A percentile compares a stretch with the other conserved stretches of the same genome.
phyloP scores from a whole-genome alignment of 2,329 filamentous ascomycete genomes.

The Paraconiothyrium sp. region DNA sequence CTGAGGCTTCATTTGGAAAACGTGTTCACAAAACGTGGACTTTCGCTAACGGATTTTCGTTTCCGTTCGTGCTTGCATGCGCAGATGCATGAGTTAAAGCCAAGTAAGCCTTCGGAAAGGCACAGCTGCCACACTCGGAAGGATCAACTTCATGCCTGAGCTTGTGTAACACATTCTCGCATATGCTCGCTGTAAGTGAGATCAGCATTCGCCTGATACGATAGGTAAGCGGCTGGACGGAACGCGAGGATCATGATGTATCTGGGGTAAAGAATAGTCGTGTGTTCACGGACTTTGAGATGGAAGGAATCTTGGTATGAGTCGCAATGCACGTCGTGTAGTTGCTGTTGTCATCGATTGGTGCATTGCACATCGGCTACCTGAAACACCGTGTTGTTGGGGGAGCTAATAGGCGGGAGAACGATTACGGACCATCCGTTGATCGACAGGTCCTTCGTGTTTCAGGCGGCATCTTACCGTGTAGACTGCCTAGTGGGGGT shows the following conservation, averaged over 20 bases:
- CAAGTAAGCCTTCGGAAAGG: conserved; percentile 14
- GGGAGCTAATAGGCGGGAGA: conserved; percentile 9
- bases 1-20: conserved; percentile 1
- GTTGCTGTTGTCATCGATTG: not conserved
- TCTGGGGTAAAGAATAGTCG: not conserved
- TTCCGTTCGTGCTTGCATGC: not conserved
- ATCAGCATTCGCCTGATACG: not conserved
- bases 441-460: conserved; percentile 9
- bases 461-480: conserved; percentile 1
- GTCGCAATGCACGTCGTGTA: not conserved
- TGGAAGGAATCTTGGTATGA: not conserved
- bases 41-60: not conserved
- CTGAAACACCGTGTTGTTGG: conserved; percentile 15
- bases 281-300: conserved; percentile 6
- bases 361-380: not conserved
- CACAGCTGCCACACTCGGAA: conserved; percentile 2
- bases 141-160: not conserved
- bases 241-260: not conserved
- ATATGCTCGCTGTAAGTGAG: conserved; percentile 4
- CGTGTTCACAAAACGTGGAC: not conserved
- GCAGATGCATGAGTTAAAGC: not conserved
- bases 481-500: not conserved
- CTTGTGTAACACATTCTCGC: not conserved
- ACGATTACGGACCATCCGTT: not conserved
- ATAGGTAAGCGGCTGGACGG: not conserved